Evolutionary conservation across 192 early-diverging fungal genomes (phyloP).

Genomic region (Coemansia sp.): DNA sequence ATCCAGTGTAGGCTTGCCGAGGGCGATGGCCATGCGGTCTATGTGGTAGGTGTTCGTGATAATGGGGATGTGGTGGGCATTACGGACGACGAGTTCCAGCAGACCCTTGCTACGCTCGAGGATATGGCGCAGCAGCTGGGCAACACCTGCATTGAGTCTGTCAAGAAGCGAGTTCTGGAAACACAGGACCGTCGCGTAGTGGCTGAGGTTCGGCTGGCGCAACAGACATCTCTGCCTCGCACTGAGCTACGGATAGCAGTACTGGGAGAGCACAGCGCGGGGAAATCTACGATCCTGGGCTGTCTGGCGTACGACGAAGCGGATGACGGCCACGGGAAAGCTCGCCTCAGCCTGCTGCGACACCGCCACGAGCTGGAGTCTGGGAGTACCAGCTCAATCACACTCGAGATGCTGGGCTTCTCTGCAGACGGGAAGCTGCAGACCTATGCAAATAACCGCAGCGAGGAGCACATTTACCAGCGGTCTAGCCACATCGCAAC

Average conservation of each 20-base stretch:
- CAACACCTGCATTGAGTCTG: constrained; percentile 29
- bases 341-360: constrained; percentile 75
- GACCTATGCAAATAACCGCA: constrained; percentile 73
- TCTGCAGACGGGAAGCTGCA: constrained; percentile 60
- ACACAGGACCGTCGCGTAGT: constrained; percentile 47
- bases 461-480: constrained; percentile 72
- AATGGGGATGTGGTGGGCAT: constrained; percentile 74
- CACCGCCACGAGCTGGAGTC: constrained; percentile 90
- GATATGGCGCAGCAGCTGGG: constrained; percentile 34
- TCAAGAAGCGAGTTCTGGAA: constrained; percentile 19
- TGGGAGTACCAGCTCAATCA: constrained; percentile 86
- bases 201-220: constrained; percentile 70
- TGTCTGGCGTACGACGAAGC: constrained; percentile 71
- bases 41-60: constrained; percentile 86
- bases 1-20: constrained; percentile 78
- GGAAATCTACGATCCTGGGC: constrained; percentile 83
- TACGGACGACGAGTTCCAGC: constrained; percentile 31
- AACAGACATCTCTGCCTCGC: constrained; percentile 57
- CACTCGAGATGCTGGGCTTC: constrained; percentile 83
- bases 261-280: constrained; percentile 72
- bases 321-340: constrained; percentile 83
- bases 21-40: constrained; percentile 79
- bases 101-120: constrained; percentile 16
- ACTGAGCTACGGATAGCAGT: constrained; percentile 79
- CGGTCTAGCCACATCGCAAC: constrained; percentile 72